Evolutionary conservation across 306 rosid species (phyloP).

Genomic region (Lathyrus sativus): DNA sequence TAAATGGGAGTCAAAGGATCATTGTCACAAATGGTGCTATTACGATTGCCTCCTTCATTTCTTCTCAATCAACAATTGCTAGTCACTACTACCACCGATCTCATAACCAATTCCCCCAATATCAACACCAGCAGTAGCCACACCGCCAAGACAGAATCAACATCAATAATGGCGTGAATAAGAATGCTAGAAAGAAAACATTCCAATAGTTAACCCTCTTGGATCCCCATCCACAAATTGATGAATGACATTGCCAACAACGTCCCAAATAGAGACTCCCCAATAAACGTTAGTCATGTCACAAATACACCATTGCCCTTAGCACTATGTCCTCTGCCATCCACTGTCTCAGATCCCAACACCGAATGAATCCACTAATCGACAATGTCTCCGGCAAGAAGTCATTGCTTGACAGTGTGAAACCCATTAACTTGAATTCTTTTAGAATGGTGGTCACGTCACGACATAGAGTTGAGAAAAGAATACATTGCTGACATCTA

Average conservation of each 20-base stretch:
- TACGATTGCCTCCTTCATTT: not conserved
- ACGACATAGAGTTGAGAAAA: not conserved
- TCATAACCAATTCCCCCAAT: not conserved
- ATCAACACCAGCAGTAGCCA: not conserved
- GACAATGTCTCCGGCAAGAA: too few species aligned
- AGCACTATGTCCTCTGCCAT: not conserved
- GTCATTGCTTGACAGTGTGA: too few species aligned
- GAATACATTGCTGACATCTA: not conserved
- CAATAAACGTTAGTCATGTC: not conserved
- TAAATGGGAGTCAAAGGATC: constrained; percentile 44
- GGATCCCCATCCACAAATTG: not conserved
- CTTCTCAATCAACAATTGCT: not conserved
- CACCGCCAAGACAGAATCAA: not conserved
- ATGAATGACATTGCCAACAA: not conserved
- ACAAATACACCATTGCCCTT: not conserved
- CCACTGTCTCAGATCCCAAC: not conserved
- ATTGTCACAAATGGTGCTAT: not conserved
- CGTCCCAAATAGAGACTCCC: not conserved
- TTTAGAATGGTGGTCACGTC: not conserved
- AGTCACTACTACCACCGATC: not conserved
- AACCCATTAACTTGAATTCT: not conserved
- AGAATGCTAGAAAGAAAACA: not conserved
- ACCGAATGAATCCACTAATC: not conserved
- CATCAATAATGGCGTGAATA: not conserved
- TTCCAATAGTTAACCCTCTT: not conserved